These are phyloP conservation scores for Penicillium palitans DNA, from an alignment of 2,329 filamentous ascomycete species.

Conservation along the genomic window DNA sequence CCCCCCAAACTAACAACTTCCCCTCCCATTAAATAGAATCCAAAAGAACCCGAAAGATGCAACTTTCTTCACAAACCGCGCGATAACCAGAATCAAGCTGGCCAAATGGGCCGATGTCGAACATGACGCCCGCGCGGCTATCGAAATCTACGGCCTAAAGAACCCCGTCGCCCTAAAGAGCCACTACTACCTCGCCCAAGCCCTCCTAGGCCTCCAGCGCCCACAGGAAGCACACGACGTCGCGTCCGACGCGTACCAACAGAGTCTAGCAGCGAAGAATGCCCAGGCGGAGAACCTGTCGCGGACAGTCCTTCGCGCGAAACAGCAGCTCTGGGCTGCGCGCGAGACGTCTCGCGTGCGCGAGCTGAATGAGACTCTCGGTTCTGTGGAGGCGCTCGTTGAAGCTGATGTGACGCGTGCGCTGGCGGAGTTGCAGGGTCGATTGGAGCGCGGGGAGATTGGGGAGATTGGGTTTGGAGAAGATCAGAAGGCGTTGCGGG, in stretches of 20 bases:
- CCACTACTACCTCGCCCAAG: slow-evolving; percentile 78
- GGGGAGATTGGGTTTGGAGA: slow-evolving; percentile 69
- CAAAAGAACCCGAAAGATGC: slow-evolving; percentile 75
- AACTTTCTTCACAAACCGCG: slow-evolving; percentile 83
- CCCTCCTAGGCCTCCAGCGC: slow-evolving; percentile 71
- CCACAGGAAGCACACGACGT: slow-evolving; percentile 71
- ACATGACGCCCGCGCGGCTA: slow-evolving; percentile 72
- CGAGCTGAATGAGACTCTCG: slow-evolving; percentile 47
- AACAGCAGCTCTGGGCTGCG: slow-evolving; percentile 82
- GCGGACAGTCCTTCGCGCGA: slow-evolving; percentile 71
- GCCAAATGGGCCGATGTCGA: slow-evolving; percentile 72
- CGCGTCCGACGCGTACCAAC: slow-evolving; percentile 70
- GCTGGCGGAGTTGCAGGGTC: slow-evolving; percentile 37
- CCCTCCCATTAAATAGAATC: slow-evolving; percentile 55
- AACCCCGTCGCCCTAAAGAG: slow-evolving; percentile 71
- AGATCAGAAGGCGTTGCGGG: slow-evolving; percentile 58
- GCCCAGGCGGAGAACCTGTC: slow-evolving; percentile 71
- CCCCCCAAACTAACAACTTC: background rate
- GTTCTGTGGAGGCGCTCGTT: slow-evolving; percentile 43
- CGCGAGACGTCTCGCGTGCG: slow-evolving; percentile 57
- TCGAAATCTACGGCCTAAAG: slow-evolving; percentile 60
- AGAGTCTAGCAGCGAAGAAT: slow-evolving; percentile 64
- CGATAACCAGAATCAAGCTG: slow-evolving; percentile 76
- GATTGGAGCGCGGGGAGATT: slow-evolving; percentile 43
- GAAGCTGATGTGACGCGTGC: slow-evolving; percentile 42